A percentile compares a stretch with the other conserved stretches of the same genome.
Evolutionary conservation across 2,329 filamentous ascomycete species (phyloP).

Genomic region (Orbilia ellipsospora): DNA sequence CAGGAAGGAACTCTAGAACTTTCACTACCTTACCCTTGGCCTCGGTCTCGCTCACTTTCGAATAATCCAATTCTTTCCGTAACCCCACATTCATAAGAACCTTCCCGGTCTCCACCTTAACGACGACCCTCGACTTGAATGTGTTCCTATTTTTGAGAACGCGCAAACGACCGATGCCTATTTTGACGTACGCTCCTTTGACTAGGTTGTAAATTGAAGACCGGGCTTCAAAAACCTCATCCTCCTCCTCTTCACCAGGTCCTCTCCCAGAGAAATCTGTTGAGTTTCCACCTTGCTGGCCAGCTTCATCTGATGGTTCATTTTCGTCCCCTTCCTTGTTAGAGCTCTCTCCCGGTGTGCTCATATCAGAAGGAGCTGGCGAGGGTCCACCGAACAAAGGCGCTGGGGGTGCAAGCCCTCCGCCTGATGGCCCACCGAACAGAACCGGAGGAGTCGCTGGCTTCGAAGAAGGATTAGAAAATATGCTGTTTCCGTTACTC

Average conservation of each 20-base stretch:
- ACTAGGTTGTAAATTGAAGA: constrained; percentile 58
- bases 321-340: constrained; percentile 57
- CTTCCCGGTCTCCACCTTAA: constrained; percentile 59
- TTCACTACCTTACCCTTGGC: constrained; percentile 55
- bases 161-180: constrained; percentile 57
- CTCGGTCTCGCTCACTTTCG: constrained; percentile 46
- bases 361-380: constrained; percentile 50
- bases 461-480: constrained; percentile 49
- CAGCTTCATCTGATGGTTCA: constrained; percentile 57
- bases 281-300: constrained; percentile 30
- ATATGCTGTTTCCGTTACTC: constrained; percentile 52
- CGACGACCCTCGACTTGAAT: constrained; percentile 56
- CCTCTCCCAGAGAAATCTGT: constrained; percentile 57
- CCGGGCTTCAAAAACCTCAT: constrained; percentile 56
- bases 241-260: constrained; percentile 59
- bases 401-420: constrained; percentile 44
- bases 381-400: constrained; percentile 43
- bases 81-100: constrained; percentile 59
- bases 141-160: constrained; percentile 58
- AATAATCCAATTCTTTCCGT: constrained; percentile 56
- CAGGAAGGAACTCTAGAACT: constrained; percentile 56
- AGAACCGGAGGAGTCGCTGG: constrained; percentile 24
- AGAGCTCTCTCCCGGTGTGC: constrained; percentile 53
- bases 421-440: constrained; percentile 23
- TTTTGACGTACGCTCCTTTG: constrained; percentile 55